Conservation (phyloP, 345 rosid genomes). For the Mercurialis annua region DNA sequence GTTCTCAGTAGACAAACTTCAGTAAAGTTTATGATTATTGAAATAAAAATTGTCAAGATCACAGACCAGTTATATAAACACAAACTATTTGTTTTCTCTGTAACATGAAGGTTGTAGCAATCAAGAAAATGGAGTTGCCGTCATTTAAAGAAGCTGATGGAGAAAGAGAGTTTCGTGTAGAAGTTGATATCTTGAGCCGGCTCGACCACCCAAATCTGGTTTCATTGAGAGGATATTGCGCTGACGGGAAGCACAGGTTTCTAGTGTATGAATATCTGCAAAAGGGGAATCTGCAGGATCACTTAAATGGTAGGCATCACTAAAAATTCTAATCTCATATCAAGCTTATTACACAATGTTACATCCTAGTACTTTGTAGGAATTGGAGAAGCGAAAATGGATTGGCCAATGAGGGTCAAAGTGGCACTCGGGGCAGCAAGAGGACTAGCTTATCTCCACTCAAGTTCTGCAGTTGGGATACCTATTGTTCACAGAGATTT, state of each 20-base stretch:
- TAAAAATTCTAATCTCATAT: conserved; percentile 7
- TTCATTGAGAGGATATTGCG: conserved; percentile 86
- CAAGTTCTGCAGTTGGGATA: conserved; percentile 74
- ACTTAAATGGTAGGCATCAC: conserved; percentile 62
- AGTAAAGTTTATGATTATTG: not conserved
- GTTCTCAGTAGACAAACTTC: not conserved
- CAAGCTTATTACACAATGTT: conserved; percentile 1
- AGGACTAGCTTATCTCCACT: conserved; percentile 95
- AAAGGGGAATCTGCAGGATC: conserved; percentile 97
- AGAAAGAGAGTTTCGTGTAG: conserved; percentile 90
- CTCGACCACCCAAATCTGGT: conserved; percentile 91
- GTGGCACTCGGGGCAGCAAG: conserved; percentile 90
- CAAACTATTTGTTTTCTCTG: conserved; percentile 18
- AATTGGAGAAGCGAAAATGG: conserved; percentile 69
- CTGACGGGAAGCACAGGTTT: conserved; percentile 91
- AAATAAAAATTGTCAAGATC: not conserved
- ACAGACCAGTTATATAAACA: not conserved
- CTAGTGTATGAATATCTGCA: conserved; percentile 88
- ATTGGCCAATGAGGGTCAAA: conserved; percentile 76
- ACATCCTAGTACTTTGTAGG: conserved; percentile 41
- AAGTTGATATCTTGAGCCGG: conserved; percentile 94
- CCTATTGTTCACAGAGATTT: conserved; percentile 95
- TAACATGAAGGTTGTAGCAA: conserved; percentile 76
- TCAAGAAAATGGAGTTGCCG: conserved; percentile 97
- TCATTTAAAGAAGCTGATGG: conserved; percentile 81